phyloP scores from a whole-genome alignment of 768 basidiomycete genomes.

The Rickenella mellea region DNA sequence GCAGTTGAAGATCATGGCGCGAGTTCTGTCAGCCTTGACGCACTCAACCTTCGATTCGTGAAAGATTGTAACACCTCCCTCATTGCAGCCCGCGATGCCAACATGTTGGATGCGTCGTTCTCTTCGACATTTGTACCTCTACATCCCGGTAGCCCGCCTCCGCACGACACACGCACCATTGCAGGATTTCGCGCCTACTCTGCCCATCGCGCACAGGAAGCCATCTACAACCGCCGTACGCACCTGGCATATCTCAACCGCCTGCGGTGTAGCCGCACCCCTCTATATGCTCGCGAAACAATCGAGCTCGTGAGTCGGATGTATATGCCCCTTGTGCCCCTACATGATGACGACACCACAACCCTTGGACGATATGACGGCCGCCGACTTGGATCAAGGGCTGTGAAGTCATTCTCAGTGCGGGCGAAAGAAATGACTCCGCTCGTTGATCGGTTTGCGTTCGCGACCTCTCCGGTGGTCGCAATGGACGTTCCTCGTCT shows the following conservation, averaged over 20 bases:
- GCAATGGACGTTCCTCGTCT: slow-evolving; percentile 64
- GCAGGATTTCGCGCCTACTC: slow-evolving; percentile 56
- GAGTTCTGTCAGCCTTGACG: slow-evolving; percentile 39
- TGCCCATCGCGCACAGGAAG: slow-evolving; percentile 31
- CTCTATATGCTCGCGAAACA: slow-evolving; percentile 34
- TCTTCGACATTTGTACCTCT: slow-evolving; percentile 44
- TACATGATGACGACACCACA: slow-evolving; percentile 34
- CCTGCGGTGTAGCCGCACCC: slow-evolving; percentile 44
- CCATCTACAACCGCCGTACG: slow-evolving; percentile 51
- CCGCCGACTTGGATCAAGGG: slow-evolving; percentile 32
- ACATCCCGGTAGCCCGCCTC: slow-evolving; percentile 54
- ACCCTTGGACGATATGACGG: too few species aligned
- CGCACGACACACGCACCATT: slow-evolving; percentile 66
- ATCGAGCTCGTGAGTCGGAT: slow-evolving; percentile 30
- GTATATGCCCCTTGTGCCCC: slow-evolving; percentile 41
- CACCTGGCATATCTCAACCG: slow-evolving; percentile 69
- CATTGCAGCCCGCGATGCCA: slow-evolving; percentile 43
- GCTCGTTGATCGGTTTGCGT: slow-evolving; percentile 62
- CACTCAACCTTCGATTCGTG: slow-evolving; percentile 58
- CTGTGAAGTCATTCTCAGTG: slow-evolving; percentile 52
- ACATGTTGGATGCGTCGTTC: slow-evolving; percentile 48
- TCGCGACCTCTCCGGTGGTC: slow-evolving; percentile 71
- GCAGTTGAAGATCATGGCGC: slow-evolving; percentile 39
- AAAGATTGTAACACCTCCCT: slow-evolving; percentile 42
- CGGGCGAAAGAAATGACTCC: slow-evolving; percentile 47